Conservation (phyloP, 805 yeast species). For the Candida verbasci region DNA sequence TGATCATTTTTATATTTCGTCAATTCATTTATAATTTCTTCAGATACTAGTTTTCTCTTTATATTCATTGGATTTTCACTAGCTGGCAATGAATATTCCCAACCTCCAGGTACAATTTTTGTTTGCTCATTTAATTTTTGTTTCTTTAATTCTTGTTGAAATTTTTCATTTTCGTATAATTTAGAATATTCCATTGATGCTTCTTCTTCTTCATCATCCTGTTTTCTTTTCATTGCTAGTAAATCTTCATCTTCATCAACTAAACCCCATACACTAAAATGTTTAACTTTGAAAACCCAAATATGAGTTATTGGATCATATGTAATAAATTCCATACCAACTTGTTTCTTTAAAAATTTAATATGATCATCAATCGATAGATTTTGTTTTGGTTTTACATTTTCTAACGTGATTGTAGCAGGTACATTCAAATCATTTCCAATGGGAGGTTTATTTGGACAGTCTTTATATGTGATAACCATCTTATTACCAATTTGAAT, state of each 20-base stretch:
- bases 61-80: constrained; percentile 19
- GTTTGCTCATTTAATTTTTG: constrained; percentile 28
- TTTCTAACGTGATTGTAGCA: constrained; percentile 65
- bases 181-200: constrained; percentile 24
- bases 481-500: constrained; percentile 43
- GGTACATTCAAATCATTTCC: constrained; percentile 76
- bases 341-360: constrained; percentile 45
- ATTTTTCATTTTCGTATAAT: constrained; percentile 25
- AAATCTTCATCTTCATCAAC: constrained; percentile 36
- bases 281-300: constrained; percentile 82
- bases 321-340: constrained; percentile 75
- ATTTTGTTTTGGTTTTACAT: constrained; percentile 48
- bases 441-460: constrained; percentile 48
- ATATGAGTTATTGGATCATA: constrained; percentile 70
- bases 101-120: constrained; percentile 33
- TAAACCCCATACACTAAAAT: constrained; percentile 93
- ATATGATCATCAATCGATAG: constrained; percentile 45
- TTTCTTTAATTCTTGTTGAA: constrained; percentile 29
- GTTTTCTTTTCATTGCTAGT: constrained; percentile 25
- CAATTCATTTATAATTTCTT: constrained; percentile 27
- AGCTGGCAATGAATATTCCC: constrained; percentile 19
- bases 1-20: constrained; percentile 14
- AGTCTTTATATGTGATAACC: constrained; percentile 62
- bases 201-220: constrained; percentile 41
- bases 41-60: constrained; percentile 26